These are phyloP conservation scores for Pyrenophora tritici-repentis DNA, from an alignment of 2,329 filamentous ascomycete genomes.

Conservation along the genomic window DNA sequence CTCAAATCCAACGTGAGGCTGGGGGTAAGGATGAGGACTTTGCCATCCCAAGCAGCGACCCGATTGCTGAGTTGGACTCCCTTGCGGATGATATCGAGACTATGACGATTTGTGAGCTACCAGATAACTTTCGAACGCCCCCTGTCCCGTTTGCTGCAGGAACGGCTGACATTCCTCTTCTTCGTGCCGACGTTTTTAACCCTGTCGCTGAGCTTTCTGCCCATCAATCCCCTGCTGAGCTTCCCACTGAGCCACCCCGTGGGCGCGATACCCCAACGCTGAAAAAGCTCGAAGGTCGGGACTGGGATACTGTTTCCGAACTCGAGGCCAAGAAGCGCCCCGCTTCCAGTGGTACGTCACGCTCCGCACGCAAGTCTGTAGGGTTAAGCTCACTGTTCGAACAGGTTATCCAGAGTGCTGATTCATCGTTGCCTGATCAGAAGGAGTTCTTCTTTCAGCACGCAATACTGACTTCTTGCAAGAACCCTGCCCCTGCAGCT, in stretches of 20 bases:
- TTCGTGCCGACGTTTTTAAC: neutral
- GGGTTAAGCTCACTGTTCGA: slow-evolving; percentile 10
- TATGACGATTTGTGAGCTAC: neutral
- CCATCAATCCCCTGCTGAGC: neutral
- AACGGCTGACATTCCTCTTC: neutral
- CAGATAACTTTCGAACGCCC: neutral
- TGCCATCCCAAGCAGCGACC: neutral
- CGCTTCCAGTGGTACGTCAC: neutral
- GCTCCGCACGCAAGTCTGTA: neutral
- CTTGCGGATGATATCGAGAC: neutral
- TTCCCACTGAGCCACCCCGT: neutral
- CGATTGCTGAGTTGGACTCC: neutral
- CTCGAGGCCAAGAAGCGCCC: too few species aligned
- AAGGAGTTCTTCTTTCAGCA: slow-evolving; percentile 6
- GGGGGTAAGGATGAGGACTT: neutral
- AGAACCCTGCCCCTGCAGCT: slow-evolving; percentile 1
- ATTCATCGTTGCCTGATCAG: neutral
- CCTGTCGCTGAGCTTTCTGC: neutral
- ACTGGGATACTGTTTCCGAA: too few species aligned
- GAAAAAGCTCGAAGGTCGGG: slow-evolving; percentile 4
- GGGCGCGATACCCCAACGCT: slow-evolving; percentile 3
- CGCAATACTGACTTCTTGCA: neutral
- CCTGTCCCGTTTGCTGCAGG: too few species aligned
- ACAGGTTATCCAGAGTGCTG: neutral
- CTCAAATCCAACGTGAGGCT: slow-evolving; percentile 2